Conservation (phyloP, 139 green algal genomes). For the Chlorella sp. region DNA sequence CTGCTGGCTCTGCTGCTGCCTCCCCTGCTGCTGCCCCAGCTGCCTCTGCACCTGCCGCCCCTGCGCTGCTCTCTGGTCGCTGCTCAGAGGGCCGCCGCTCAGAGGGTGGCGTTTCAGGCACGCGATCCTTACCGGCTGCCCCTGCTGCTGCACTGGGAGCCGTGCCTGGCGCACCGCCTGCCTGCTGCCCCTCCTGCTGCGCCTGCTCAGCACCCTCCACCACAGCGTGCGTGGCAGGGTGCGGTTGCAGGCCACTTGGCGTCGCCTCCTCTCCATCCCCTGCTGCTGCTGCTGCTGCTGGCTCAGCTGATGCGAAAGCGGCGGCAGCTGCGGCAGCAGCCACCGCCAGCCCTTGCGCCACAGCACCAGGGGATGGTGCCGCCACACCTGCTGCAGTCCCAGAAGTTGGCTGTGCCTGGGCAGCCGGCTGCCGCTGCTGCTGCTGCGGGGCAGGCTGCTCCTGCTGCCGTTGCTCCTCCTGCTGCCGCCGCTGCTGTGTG, state of each 20-base stretch:
- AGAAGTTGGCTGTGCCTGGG: no score
- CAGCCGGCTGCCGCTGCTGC: not conserved
- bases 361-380: not conserved
- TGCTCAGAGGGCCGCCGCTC: not conserved
- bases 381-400: not conserved
- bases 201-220: not conserved
- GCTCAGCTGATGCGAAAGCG: not conserved
- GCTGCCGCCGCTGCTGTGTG: not conserved
- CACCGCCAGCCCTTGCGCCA: not conserved
- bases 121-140: not conserved
- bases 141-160: not conserved
- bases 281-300: not conserved
- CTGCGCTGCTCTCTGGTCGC: no score
- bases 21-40: not conserved
- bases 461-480: not conserved
- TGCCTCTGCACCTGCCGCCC: not conserved
- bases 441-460: not conserved
- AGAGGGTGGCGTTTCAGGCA: not conserved
- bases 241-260: slow-evolving; percentile 3
- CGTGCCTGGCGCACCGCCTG: not conserved
- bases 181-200: not conserved
- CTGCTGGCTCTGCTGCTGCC: not conserved
- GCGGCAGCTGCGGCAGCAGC: no score
- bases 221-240: not conserved
- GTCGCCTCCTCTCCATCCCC: not conserved